Evolutionary conservation across 176 grass and related monocot species (phyloP), one percentile per base, ranked within the genome.

Genomic region (Oryza nivara): DNA sequence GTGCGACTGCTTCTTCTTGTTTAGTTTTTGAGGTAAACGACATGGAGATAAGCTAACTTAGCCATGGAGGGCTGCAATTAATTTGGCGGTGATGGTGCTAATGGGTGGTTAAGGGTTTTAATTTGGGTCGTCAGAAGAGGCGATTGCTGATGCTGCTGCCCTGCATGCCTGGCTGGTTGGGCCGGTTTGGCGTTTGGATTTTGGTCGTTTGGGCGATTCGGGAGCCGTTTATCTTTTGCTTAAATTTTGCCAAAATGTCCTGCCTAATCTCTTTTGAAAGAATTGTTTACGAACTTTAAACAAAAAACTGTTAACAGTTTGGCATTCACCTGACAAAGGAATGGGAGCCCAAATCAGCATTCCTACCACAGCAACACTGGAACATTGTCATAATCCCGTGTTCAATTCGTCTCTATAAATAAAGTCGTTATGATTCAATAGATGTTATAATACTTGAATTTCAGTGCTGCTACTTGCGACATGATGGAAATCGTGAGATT

Each of bases 11-110:
- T 9, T 9, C 56, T 9, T 9, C 20, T 61, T 20, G 56, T 4
- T 61, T 22, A 22, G 46, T 8, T 52, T 52, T 35, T 20, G 30
- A 38, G 47, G 45, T 52, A 69, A 35, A 26, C 25, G 26, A 49
- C 65, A 49, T 35, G 40, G 8, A 22, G 56, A 20, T 61, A 8
- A 22, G 56, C 56, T 51, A 3, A 4, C 8, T 60, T 71, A 52
- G 61, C 43, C 10, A 19, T 56, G 74, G 49, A 78, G 74, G 47
- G 83, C 25, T 38, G 72, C 72, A 54, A 41, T 12, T 5, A 46
- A 68, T 13, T 67, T 11, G 14, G 40, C 76, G 1, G 16, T 70
- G 79, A 49, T 80, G 64, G 65, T 7, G 77, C 15, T 66, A 67
- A 22, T 28, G 16, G 35, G 47, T 25, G 48, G 48, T 67, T 58